Conservation (phyloP, 805 yeast genomes). For the Lipomyces spencermartinsiae region DNA sequence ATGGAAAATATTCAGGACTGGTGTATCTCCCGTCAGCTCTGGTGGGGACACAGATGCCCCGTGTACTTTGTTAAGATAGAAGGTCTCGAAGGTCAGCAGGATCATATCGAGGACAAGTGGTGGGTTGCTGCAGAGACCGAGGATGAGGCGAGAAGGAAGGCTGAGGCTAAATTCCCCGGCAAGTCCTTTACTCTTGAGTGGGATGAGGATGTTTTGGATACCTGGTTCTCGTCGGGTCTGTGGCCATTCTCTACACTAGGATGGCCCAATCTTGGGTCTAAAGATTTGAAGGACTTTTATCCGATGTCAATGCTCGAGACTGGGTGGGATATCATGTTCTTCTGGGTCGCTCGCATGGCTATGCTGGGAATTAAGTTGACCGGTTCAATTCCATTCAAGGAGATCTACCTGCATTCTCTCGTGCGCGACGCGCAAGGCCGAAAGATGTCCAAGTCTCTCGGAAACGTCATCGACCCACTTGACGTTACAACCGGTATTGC, state of each 20-base stretch:
- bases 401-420: constrained; percentile 97
- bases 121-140: constrained; percentile 91
- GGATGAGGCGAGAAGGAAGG: constrained; percentile 87
- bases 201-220: constrained; percentile 97
- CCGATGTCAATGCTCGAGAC: constrained; percentile 97
- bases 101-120: constrained; percentile 68
- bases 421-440: constrained; percentile 99
- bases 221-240: constrained; percentile 98
- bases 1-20: constrained; percentile 95
- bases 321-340: constrained; percentile 98
- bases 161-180: constrained; percentile 72
- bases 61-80: constrained; percentile 86
- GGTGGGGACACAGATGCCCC: constrained; percentile 99
- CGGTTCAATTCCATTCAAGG: constrained; percentile 89
- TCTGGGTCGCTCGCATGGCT: constrained; percentile 99
- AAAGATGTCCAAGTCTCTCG: constrained; percentile 97
- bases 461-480: constrained; percentile 94
- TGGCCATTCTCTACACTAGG: constrained; percentile 98
- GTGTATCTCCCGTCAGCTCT: constrained; percentile 94
- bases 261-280: constrained; percentile 77
- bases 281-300: constrained; percentile 76
- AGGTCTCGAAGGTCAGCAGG: constrained; percentile 62
- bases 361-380: constrained; percentile 88
- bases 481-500: constrained; percentile 92
- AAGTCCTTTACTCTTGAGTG: constrained; percentile 78